Evolutionary conservation across 768 basidiomycete species (phyloP).

Genomic region (Coprinopsis strossmayeri): DNA sequence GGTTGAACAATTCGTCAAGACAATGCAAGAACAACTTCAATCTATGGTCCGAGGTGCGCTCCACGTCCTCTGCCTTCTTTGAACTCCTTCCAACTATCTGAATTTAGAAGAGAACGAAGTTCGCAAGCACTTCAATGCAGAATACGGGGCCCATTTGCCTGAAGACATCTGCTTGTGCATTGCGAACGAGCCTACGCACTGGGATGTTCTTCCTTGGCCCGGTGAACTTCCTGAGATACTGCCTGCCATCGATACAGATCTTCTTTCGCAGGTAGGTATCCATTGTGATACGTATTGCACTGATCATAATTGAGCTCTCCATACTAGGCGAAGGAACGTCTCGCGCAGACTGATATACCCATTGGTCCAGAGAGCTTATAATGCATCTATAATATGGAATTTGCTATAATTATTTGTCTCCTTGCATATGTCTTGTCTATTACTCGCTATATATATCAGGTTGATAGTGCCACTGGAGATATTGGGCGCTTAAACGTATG

Average conservation of each 20-base stretch:
- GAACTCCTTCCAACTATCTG: too few species aligned
- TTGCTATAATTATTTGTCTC: too few species aligned
- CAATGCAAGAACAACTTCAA: conserved; percentile 59
- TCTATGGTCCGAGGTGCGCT: conserved; percentile 65
- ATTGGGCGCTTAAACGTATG: too few species aligned
- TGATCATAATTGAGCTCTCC: too few species aligned
- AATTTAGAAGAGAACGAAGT: conserved; percentile 65
- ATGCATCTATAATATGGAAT: background rate
- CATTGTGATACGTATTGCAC: too few species aligned
- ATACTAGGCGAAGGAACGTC: conserved; percentile 6
- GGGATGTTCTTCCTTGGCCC: conserved; percentile 56
- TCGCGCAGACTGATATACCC: background rate
- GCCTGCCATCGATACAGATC: conserved; percentile 55
- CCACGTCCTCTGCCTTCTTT: too few species aligned
- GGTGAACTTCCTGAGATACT: conserved; percentile 51
- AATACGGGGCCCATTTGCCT: conserved; percentile 69
- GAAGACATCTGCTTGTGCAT: conserved; percentile 77
- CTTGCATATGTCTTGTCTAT: background rate
- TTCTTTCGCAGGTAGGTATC: conserved; percentile 18
- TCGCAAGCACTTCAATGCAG: conserved; percentile 63
- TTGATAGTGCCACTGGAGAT: too few species aligned
- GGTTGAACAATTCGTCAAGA: conserved; percentile 55
- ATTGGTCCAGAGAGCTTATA: conserved; percentile 9
- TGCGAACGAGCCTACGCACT: conserved; percentile 65
- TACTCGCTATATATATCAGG: too few species aligned